These are phyloP conservation scores for Russula sp. DNA, from an alignment of 768 basidiomycete genomes.

Conservation along the genomic window DNA sequence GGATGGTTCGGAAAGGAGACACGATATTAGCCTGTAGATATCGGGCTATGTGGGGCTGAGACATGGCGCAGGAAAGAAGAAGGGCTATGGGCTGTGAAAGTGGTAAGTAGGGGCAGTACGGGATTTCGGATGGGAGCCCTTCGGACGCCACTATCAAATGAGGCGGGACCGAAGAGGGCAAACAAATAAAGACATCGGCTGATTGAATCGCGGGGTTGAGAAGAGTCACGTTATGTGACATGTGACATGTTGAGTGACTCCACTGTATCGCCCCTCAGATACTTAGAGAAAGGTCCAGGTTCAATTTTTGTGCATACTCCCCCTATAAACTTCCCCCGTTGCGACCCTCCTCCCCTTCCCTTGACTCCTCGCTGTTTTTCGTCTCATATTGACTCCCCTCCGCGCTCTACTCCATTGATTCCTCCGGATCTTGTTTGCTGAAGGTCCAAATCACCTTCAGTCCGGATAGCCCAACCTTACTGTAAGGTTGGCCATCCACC, in stretches of 20 bases:
- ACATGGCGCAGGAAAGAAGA: background rate
- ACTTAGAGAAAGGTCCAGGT: constrained; percentile 21
- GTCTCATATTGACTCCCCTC: constrained; percentile 15
- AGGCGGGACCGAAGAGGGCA: constrained; percentile 19
- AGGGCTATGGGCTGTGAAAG: background rate
- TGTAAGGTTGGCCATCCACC: constrained; percentile 40
- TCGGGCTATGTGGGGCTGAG: constrained; percentile 9
- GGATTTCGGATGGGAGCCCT: background rate
- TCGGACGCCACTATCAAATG: constrained; percentile 28
- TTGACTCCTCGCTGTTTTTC: constrained; percentile 18
- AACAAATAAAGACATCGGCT: constrained; percentile 8
- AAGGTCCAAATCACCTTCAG: constrained; percentile 33
- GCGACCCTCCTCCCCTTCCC: constrained; percentile 1
- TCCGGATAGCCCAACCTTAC: constrained; percentile 46
- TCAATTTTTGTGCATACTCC: constrained; percentile 28
- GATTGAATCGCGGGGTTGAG: constrained; percentile 28
- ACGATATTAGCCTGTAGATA: background rate
- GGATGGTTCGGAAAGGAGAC: background rate
- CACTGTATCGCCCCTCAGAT: constrained; percentile 30
- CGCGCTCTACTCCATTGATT: constrained; percentile 6
- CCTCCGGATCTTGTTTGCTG: constrained; percentile 31
- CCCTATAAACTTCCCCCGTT: constrained; percentile 26
- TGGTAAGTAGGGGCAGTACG: background rate
- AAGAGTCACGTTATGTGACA: constrained; percentile 31
- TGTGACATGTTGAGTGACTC: constrained; percentile 37